Evolutionary conservation across 2,329 filamentous ascomycete species (phyloP).

Genomic region (Monosporascus sp.): DNA sequence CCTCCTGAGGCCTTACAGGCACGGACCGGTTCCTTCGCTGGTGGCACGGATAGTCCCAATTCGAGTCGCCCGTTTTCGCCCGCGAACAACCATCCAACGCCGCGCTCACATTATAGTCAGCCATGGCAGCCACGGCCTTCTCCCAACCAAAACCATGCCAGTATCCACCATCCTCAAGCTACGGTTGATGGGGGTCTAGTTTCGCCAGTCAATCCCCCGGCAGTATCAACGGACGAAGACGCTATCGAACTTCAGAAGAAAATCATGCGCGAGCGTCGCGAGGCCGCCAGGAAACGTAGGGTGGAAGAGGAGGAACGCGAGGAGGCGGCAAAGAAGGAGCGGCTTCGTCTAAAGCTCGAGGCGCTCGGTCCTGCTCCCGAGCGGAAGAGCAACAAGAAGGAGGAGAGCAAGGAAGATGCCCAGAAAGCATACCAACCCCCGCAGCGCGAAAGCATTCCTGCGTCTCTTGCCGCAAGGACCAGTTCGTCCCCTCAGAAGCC

Average conservation of each 20-base stretch:
- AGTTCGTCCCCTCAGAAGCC: slow-evolving; percentile 1
- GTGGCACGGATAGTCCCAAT: slow-evolving; percentile 44
- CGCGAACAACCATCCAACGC: slow-evolving; percentile 17
- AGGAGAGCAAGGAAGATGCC: slow-evolving; percentile 33
- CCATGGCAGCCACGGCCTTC: slow-evolving; percentile 40
- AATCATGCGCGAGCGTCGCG: slow-evolving; percentile 67
- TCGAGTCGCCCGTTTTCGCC: slow-evolving; percentile 41
- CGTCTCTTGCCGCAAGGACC: slow-evolving; percentile 15
- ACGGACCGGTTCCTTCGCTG: slow-evolving; percentile 45
- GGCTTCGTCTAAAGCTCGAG: slow-evolving; percentile 67
- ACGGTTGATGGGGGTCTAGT: slow-evolving; percentile 11
- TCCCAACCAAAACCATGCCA: slow-evolving; percentile 37
- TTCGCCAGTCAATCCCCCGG: slow-evolving; percentile 18
- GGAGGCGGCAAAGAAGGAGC: slow-evolving; percentile 65
- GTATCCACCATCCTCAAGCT: slow-evolving; percentile 33
- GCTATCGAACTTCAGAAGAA: slow-evolving; percentile 62
- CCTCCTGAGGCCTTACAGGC: slow-evolving; percentile 38
- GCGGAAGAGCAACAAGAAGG: slow-evolving; percentile 53
- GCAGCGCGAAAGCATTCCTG: slow-evolving; percentile 16
- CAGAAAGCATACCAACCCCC: slow-evolving; percentile 4
- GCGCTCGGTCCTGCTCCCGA: slow-evolving; percentile 62
- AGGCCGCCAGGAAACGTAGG: slow-evolving; percentile 63
- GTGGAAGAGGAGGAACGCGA: slow-evolving; percentile 66
- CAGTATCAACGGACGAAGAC: slow-evolving; percentile 37
- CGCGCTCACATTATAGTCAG: slow-evolving; percentile 27